Conservation (phyloP, 1,139 yeast species). For the Yamadazyma triangularis region DNA sequence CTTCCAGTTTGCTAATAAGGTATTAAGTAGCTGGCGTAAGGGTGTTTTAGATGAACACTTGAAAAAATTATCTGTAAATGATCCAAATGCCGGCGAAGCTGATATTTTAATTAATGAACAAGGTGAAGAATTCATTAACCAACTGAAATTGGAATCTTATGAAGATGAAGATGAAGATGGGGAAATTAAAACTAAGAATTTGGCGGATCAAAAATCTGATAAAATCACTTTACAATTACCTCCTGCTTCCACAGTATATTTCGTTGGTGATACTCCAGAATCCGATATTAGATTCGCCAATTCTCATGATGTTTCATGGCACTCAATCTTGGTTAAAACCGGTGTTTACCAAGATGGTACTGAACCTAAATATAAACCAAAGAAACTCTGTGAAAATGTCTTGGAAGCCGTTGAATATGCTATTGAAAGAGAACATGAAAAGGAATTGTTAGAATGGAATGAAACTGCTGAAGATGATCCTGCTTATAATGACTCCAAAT, state of each 20-base stretch:
- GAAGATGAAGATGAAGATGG: slow-evolving; percentile 18
- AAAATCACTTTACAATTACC: slow-evolving; percentile 57
- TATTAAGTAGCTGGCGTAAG: slow-evolving; percentile 70
- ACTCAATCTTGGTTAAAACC: slow-evolving; percentile 77
- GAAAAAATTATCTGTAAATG: slow-evolving; percentile 46
- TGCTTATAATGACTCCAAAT: slow-evolving; percentile 21
- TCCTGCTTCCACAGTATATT: slow-evolving; percentile 80
- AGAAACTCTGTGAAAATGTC: slow-evolving; percentile 66
- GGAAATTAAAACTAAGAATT: slow-evolving; percentile 14
- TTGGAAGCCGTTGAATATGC: slow-evolving; percentile 80
- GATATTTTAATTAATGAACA: slow-evolving; percentile 44
- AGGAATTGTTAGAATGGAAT: slow-evolving; percentile 72
- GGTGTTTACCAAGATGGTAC: slow-evolving; percentile 85
- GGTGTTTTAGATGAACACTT: slow-evolving; percentile 72
- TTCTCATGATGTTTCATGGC: slow-evolving; percentile 81
- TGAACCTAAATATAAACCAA: slow-evolving; percentile 72
- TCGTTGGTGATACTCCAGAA: slow-evolving; percentile 92
- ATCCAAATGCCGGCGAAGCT: slow-evolving; percentile 43
- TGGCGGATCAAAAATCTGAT: slow-evolving; percentile 29
- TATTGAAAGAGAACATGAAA: slow-evolving; percentile 70
- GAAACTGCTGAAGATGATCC: slow-evolving; percentile 38
- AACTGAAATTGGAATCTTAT: slow-evolving; percentile 38
- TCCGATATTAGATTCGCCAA: slow-evolving; percentile 85
- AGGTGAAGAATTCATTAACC: slow-evolving; percentile 48
- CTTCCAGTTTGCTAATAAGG: slow-evolving; percentile 73